Evolutionary conservation across 805 yeast species (phyloP).

Genomic region (Ascoidea rubescens): DNA sequence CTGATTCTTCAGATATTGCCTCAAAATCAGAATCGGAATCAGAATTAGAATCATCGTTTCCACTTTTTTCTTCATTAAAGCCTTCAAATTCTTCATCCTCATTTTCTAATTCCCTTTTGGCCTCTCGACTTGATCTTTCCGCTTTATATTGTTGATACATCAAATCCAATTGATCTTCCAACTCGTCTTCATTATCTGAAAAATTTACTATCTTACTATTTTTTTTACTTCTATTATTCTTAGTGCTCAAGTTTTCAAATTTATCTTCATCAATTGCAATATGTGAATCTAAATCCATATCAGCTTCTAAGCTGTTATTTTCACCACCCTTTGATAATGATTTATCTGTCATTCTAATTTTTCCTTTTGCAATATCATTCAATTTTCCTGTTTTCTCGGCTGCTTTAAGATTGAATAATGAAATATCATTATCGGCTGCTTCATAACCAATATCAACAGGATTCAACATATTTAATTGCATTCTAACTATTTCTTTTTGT

Average conservation of each 20-base stretch:
- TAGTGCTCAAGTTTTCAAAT: constrained; percentile 19
- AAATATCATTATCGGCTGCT: constrained; percentile 51
- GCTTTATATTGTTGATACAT: constrained; percentile 69
- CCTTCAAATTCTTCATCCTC: constrained; percentile 39
- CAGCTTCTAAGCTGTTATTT: constrained; percentile 25
- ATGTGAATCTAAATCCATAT: constrained; percentile 39
- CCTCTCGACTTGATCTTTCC: constrained; percentile 47
- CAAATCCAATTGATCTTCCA: constrained; percentile 71
- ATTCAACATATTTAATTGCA: constrained; percentile 93
- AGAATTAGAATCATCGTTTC: not conserved
- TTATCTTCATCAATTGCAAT: constrained; percentile 45
- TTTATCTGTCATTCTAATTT: constrained; percentile 31
- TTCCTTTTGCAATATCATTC: constrained; percentile 63
- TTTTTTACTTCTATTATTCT: constrained; percentile 18
- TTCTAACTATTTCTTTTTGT: constrained; percentile 77
- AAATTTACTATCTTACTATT: constrained; percentile 15
- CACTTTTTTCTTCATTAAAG: not conserved
- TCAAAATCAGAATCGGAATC: not conserved
- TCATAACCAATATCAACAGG: constrained; percentile 90
- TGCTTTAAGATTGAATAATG: constrained; percentile 61
- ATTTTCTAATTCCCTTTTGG: constrained; percentile 62
- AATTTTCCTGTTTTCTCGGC: constrained; percentile 83
- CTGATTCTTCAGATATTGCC: not conserved
- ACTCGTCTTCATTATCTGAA: constrained; percentile 44
- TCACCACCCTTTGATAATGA: constrained; percentile 2